Evolutionary conservation across 441 rosid species (phyloP), one percentile per base, ranked within the genome.

Genomic region (Manihot esculenta): DNA sequence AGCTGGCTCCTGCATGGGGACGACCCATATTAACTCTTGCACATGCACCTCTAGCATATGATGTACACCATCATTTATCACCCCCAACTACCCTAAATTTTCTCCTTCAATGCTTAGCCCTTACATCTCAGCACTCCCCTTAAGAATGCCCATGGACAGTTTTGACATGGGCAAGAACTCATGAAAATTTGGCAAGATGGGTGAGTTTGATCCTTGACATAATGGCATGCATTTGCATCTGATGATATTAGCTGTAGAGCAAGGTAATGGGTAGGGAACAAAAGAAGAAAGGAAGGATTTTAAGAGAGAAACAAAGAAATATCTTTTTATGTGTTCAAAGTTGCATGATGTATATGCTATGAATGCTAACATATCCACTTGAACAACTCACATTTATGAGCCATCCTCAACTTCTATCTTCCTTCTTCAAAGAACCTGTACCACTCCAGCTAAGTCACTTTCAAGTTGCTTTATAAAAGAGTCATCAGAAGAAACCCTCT

Each of bases 321-420:
- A 17, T 8, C 59, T 57, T 7, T 33, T 33, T 8, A 10, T 48
- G 12, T 45, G 64, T 61, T 21, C 41, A 63, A 30, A 57, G 5
- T 49, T 38, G 64, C 17, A 3, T 48, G 3, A 12, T 7, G 44
- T 57, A 27, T n/a, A 10, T 11, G 77, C 11, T 41, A 49, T 73
- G 72, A 74, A 71, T 76, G 80, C 70, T 74, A 64, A 30, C 23
- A 42, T 20, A 54, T 60, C 65, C 72, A 71, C 62, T 76, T 60
- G 74, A 79, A 74, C 83, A 38, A 74, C 80, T 63, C 66, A 41
- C 79, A 79, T 81, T 84, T 69, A 84, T 69, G 76, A 60, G 55
- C 33, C 64, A 49, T 62, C 57, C 83, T 74, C 84, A 81, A 79
- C 85, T 53, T 53, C 84, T 74, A 77, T 75, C 86, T n/a, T 72